Evolutionary conservation across 2,329 filamentous ascomycete genomes (phyloP), one percentile per base, ranked within the genome.

Genomic region (Colletotrichum noveboracense): DNA sequence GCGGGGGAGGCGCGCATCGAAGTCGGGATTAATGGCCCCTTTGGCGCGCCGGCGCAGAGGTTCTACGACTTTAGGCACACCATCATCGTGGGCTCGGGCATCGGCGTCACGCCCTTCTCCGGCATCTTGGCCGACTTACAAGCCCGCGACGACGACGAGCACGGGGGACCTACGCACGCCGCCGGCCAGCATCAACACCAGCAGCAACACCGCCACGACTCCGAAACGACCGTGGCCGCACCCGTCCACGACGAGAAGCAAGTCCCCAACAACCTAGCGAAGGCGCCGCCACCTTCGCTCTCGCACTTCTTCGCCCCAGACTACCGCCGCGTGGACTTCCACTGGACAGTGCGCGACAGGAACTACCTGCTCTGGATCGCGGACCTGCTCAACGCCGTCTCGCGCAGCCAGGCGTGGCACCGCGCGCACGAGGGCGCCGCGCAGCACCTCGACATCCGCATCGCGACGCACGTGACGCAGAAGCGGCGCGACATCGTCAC

Each of bases 281-380:
- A 79, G 9, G 77, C 3, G 9, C 78, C 75, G 14, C 48, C 3
- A 69, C 78, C 79, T 2, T 38, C 78, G 1, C 48, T 73, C 7
- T 70, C 79, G 1, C 78, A 79, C 6, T 80, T 79, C 3, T 86
- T 85, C 36, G 79, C 82, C 2, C 78, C 83, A 26, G 82, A 83
- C 71, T 87, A 88, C 77, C 86, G 89, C 38, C 86, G 89, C 6
- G 87, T 91, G 2, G 90, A 92, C 78, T 91, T 92, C 74, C 89
- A 92, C 81, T 92, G 90, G 90, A 90, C 89, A 77, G 89, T 91
- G 1, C 88, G 89, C 26, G 89, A 91, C 62, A 86, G 87, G 71
- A 91, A 91, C 80, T 86, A 89, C 66, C 85, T 92, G 0, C 84
- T 89, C 5, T 91, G 90, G 90, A 89, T 92, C 67, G 90, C 89